Evolutionary conservation across 1,284 basidiomycete genomes (phyloP).

Genomic region (Cryptococcus maquisensis): DNA sequence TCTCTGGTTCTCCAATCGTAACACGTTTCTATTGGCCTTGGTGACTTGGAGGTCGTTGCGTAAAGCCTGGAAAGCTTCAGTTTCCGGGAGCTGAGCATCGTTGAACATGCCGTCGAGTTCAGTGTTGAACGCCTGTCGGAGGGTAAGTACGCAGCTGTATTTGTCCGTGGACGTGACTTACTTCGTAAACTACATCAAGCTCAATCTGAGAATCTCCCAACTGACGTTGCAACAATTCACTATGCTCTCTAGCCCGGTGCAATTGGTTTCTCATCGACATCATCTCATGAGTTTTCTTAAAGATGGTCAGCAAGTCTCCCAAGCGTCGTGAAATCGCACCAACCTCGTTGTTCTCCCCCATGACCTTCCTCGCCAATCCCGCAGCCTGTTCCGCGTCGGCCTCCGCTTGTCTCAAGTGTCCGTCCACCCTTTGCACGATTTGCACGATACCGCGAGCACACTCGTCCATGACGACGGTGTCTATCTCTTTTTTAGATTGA

Average conservation of each 20-base stretch:
- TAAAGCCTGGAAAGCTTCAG: slow-evolving; percentile 72
- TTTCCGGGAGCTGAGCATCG: slow-evolving; percentile 68
- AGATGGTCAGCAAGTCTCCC: not conserved
- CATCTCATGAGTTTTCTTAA: slow-evolving; percentile 58
- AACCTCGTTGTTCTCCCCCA: slow-evolving; percentile 17
- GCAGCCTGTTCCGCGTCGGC: slow-evolving; percentile 23
- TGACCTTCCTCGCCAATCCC: slow-evolving; percentile 7
- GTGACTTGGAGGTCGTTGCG: slow-evolving; percentile 64
- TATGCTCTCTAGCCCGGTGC: slow-evolving; percentile 64
- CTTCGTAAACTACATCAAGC: slow-evolving; percentile 86
- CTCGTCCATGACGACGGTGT: slow-evolving; percentile 28
- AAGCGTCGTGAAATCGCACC: not conserved
- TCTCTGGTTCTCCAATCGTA: slow-evolving; percentile 71
- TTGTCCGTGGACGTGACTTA: slow-evolving; percentile 44
- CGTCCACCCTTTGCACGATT: slow-evolving; percentile 35
- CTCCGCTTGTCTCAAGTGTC: slow-evolving; percentile 19
- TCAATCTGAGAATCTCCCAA: slow-evolving; percentile 71
- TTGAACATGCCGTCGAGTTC: slow-evolving; percentile 84
- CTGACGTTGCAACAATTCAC: slow-evolving; percentile 69
- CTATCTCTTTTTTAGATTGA: slow-evolving; percentile 23
- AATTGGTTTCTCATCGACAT: slow-evolving; percentile 62
- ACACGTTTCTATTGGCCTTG: slow-evolving; percentile 67
- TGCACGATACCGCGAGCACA: slow-evolving; percentile 21
- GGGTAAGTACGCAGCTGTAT: slow-evolving; percentile 7
- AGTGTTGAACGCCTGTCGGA: slow-evolving; percentile 75